These are phyloP conservation scores for Cubamyces sp. DNA, from an alignment of 768 basidiomycete species.

Conservation along the genomic window DNA sequence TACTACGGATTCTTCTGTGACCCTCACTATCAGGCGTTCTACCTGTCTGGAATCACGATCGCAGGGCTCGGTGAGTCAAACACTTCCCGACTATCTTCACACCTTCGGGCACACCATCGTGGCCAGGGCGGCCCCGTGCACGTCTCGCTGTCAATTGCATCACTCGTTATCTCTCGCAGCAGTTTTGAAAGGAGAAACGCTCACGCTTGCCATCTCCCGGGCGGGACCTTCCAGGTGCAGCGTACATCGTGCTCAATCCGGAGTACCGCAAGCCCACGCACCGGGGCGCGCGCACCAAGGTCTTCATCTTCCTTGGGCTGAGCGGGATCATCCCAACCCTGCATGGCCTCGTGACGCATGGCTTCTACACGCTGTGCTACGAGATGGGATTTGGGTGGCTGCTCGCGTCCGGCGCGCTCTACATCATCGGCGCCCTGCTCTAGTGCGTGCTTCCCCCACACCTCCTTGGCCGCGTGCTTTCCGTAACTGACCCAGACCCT, in stretches of 20 bases:
- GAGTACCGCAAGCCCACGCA: constrained; percentile 77
- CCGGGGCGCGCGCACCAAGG: constrained; percentile 72
- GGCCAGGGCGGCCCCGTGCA: no score
- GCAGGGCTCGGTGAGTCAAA: constrained; percentile 59
- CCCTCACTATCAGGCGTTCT: constrained; percentile 53
- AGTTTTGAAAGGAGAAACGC: no score
- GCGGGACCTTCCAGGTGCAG: constrained; percentile 49
- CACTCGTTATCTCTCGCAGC: no score
- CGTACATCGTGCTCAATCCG: constrained; percentile 79
- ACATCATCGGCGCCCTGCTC: constrained; percentile 78
- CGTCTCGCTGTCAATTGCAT: no score
- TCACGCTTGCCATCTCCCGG: no score
- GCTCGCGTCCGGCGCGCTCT: constrained; percentile 67
- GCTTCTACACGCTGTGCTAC: constrained; percentile 52
- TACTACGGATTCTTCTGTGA: constrained; percentile 82
- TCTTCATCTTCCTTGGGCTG: constrained; percentile 81
- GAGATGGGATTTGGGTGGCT: constrained; percentile 78
- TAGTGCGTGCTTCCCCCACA: constrained; percentile 60
- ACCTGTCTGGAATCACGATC: constrained; percentile 53
- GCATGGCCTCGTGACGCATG: constrained; percentile 66
- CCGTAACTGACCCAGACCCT: constrained; percentile 4
- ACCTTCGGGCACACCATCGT: not conserved
- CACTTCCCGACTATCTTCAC: not conserved
- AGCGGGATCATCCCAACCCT: constrained; percentile 68
- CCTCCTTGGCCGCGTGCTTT: not conserved